Evolutionary conservation across 2,329 filamentous ascomycete species (phyloP), one percentile per base, ranked within the genome.

Genomic region (Pseudogymnoascus sp.): DNA sequence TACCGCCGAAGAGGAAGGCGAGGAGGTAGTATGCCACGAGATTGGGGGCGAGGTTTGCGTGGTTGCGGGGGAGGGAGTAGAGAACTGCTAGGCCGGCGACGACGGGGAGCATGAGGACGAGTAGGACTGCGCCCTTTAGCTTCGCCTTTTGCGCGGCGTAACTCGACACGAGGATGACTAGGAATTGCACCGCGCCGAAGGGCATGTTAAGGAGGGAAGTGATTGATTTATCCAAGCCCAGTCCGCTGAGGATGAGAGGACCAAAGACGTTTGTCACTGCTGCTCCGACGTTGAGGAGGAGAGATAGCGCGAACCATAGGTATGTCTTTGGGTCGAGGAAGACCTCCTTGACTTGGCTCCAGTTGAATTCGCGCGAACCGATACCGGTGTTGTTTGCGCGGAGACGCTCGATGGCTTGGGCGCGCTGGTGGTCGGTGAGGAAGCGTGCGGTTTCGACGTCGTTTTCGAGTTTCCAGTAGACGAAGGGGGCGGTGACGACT

Each of bases 341-440:
- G 0, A 77, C 73, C 65, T 85, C 81, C 14, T 82, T 78, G 1
- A 89, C 77, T 67, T 95, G 90, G 21, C 83, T 80, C 76, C 81
- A 79, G 67, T 89, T 89, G 75, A 88, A 90, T 66, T 89, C 81
- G 67, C 86, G 85, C 66, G 85, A 89, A 1, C 87, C 88, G 14
- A 90, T 86, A 0, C 90, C 90, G 65, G 90, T 90, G 72, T 91
- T 85, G 69, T 93, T 93, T 21, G 85, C 80, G 0, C 89, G 81
- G 5, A 93, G 84, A 0, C 90, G 81, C 67, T 91, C 90, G 25
- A 92, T 78, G 0, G 87, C 88, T 45, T 91, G 79, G 0, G 85
- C 73, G 11, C 85, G 84, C 68, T 93, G 90, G 54, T 85, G 80
- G 62, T 87, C 82, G 6, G 78, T 88, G 25, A 95, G 70, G 64